Conservation (phyloP, 202 grass and related monocot species). For the Zoysia matrella region DNA sequence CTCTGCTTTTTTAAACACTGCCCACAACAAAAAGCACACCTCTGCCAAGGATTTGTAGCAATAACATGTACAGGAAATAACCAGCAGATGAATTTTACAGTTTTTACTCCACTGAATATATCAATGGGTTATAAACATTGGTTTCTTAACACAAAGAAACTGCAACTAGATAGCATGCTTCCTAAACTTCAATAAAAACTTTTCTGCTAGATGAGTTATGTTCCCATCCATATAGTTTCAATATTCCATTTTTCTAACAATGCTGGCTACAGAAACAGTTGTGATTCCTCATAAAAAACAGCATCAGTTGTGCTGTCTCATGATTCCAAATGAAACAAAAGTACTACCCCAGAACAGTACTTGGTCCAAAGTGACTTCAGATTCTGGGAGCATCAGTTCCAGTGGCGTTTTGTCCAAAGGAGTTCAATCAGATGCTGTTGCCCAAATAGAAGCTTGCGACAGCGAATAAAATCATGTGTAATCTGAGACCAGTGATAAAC, state of each 20-base stretch:
- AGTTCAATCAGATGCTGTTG: slow-evolving; percentile 45
- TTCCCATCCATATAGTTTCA: background rate
- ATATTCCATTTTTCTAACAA: slow-evolving; percentile 24
- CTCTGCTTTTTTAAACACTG: too few relatives aligned
- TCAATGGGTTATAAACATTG: background rate
- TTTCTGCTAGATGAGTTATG: slow-evolving; percentile 26
- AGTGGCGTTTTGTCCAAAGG: slow-evolving; percentile 43
- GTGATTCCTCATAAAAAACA: background rate
- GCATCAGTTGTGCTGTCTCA: slow-evolving; percentile 14
- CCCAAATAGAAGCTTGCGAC: slow-evolving; percentile 24
- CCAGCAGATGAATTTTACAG: background rate
- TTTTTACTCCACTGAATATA: slow-evolving; percentile 3
- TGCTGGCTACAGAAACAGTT: background rate
- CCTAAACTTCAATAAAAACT: background rate
- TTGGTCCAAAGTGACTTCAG: slow-evolving; percentile 22
- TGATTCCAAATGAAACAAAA: slow-evolving; percentile 41
- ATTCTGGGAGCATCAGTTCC: slow-evolving; percentile 54
- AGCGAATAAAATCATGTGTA: slow-evolving; percentile 29
- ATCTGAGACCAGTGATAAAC: slow-evolving; percentile 11
- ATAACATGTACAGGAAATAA: background rate
- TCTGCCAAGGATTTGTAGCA: background rate
- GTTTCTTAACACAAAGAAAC: background rate
- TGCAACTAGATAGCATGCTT: background rate
- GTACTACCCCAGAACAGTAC: slow-evolving; percentile 33
- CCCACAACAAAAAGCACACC: background rate